Conservation (phyloP, 78 protist genomes). For the Dictyostelium capitatum region DNA sequence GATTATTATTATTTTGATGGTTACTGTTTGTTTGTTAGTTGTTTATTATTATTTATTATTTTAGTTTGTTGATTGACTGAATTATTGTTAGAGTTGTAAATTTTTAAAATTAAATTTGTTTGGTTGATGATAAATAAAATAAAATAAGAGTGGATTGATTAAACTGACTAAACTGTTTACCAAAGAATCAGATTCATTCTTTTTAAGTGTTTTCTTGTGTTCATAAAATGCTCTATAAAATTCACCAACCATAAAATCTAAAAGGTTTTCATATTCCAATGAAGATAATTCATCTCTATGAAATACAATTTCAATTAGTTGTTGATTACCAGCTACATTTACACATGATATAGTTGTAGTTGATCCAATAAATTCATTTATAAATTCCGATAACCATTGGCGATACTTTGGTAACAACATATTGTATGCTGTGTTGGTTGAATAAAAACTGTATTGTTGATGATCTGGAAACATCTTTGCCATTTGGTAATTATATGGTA, state of each 20-base stretch:
- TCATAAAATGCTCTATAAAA: slow-evolving; percentile 19
- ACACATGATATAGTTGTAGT: not conserved
- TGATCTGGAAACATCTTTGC: slow-evolving; percentile 22
- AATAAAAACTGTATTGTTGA: not conserved
- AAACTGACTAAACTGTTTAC: slow-evolving; percentile 3
- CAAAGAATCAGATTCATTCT: not conserved
- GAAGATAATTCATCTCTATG: not conserved
- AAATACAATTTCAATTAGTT: not conserved
- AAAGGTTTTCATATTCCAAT: not conserved
- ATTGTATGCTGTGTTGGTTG: not conserved
- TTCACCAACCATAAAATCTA: slow-evolving; percentile 18
- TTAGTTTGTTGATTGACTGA: too few relatives aligned
- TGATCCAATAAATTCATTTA: not conserved
- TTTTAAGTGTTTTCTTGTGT: not conserved
- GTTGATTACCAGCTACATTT: not conserved
- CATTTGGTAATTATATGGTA: slow-evolving; percentile 3
- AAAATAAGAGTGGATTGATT: not conserved
- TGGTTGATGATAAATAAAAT: slow-evolving; percentile 21
- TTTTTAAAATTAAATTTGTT: not conserved
- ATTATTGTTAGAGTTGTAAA: not conserved
- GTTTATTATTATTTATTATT: not conserved
- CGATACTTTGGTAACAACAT: slow-evolving; percentile 25
- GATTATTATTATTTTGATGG: not conserved
- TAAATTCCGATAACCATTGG: not conserved
- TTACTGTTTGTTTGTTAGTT: not conserved